These are phyloP conservation scores for Alopecurus myosuroides DNA, from an alignment of 176 grass and related monocot species.

Conservation along the genomic window DNA sequence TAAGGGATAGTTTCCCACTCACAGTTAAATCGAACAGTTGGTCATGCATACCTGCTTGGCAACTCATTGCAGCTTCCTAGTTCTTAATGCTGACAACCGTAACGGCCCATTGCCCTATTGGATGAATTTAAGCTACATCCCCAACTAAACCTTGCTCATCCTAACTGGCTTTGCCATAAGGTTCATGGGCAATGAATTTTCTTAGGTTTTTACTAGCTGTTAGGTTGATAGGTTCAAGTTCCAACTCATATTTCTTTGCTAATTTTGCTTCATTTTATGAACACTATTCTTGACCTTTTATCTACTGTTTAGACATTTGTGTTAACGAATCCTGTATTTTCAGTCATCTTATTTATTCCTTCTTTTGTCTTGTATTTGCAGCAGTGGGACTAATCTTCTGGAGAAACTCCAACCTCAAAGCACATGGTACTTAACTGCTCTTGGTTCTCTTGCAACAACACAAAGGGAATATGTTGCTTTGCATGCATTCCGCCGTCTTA, in stretches of 20 bases:
- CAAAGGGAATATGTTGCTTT: conserved; percentile 79
- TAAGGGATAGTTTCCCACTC: neutral
- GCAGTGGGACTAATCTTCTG: conserved; percentile 53
- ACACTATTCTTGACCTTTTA: neutral
- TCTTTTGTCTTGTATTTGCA: neutral
- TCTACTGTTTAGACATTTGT: neutral
- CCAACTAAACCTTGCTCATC: neutral
- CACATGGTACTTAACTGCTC: conserved; percentile 62
- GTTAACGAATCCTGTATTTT: conserved; percentile 7
- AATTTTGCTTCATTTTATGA: neutral
- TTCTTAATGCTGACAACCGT: neutral
- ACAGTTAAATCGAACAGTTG: neutral
- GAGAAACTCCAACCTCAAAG: conserved; percentile 71
- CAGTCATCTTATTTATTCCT: neutral
- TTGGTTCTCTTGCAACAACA: conserved; percentile 89
- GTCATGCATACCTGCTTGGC: neutral
- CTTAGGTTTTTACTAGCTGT: neutral
- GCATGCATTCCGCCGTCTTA: conserved; percentile 77
- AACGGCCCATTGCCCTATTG: neutral
- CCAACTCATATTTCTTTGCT: conserved; percentile 6
- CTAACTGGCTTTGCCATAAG: neutral
- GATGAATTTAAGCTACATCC: neutral
- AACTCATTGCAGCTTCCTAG: neutral
- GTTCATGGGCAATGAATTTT: neutral
- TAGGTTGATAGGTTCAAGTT: neutral